Evolutionary conservation across 768 basidiomycete genomes (phyloP), one percentile per base, ranked within the genome.

Genomic region (Leccinum barrowsii): DNA sequence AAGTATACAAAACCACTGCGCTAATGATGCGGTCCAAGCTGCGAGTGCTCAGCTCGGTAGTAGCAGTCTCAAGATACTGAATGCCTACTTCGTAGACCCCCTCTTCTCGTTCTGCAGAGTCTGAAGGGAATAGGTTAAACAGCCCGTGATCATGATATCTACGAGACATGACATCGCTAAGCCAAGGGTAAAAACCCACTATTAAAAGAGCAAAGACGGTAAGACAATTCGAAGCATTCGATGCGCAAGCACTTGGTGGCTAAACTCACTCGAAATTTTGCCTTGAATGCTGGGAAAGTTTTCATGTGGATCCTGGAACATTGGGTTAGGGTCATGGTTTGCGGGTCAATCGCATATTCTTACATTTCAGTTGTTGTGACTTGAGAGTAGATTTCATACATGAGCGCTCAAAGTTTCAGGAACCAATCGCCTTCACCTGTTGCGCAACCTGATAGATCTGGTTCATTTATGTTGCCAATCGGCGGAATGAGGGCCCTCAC

Each of bases 151-250:
- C 19, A 84, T 66, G 30, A 84, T 63, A 60, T 85, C 83, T 13
- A 84, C 69, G 6, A 74, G 65, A 5, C 78, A 78, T 3, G 82
- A 83, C 12, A 83, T 69, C 0, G 79, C 71, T 4, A 85, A 72
- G 8, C 82, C 83, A 1, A 75, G 70, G 2, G 82, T 83, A 56
- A 84, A 83, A 13, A 79, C 66, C 76, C 78, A 80, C 81, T 83
- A 55, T 40, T 55, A 15, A 37, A 28, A 15, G 49, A 50, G 19
- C 26, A 40, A n/a, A 40, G 19, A 54, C 22, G 51, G 24, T 60
- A 37, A 59, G 54, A 21, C 7, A 22, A 59, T 24, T 3, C 5
- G 5, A 42, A 52, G 28, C 7, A 44, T 54, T 13, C 21, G 2
- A 40, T 34, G 37, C 19, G 13, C 10, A 35, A 50, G 49, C 4